phyloP scores from a whole-genome alignment of 139 green algal species.

The Tetradesmus lagerheimii region DNA sequence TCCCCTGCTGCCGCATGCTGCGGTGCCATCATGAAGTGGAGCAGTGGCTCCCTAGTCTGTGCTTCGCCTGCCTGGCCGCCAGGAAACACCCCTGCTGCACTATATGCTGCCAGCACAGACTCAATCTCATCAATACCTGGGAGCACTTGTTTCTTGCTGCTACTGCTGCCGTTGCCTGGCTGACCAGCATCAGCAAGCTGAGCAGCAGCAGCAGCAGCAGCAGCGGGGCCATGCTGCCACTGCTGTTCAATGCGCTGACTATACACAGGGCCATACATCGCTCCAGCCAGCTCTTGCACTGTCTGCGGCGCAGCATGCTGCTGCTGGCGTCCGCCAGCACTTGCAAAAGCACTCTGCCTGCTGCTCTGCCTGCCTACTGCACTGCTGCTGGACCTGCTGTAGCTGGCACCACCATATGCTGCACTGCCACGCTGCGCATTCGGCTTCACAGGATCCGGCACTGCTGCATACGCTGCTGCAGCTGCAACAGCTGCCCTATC shows the following conservation, averaged over 20 bases:
- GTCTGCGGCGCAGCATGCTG: neutral
- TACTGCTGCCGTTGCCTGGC: neutral
- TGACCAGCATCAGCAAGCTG: neutral
- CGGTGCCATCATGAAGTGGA: conserved; percentile 23
- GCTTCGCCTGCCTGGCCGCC: neutral
- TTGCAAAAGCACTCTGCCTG: neutral
- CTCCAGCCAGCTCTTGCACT: neutral
- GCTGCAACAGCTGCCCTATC: neutral
- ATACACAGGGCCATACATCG: neutral
- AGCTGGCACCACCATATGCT: neutral
- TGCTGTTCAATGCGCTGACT: neutral
- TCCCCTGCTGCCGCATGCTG: neutral
- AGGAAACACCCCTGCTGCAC: conserved; percentile 10
- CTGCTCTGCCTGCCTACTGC: neutral
- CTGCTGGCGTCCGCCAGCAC: neutral
- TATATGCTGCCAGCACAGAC: conserved; percentile 16
- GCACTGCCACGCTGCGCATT: too few species aligned
- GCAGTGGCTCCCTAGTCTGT: neutral
- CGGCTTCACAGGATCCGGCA: conserved; percentile 3
- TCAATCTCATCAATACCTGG: neutral
- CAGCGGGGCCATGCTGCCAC: neutral
- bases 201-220: neutral
- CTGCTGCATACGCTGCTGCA: neutral
- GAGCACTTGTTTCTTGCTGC: neutral
- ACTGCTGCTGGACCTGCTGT: neutral